Evolutionary conservation across 331 rosid genomes (phyloP).

Genomic region (Malus hybrid): DNA sequence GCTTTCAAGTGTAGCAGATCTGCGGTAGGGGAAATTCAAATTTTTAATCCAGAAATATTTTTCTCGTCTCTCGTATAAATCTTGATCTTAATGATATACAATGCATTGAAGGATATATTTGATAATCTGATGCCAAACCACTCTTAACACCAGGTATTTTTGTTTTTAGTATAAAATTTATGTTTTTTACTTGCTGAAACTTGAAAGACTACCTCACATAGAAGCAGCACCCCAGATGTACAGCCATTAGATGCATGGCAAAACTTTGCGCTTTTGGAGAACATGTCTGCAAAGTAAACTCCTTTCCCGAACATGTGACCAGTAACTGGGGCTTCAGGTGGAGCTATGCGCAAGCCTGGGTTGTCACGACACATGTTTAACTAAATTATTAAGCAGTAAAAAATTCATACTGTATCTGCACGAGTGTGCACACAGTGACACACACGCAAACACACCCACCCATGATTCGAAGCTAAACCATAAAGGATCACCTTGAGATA

Average conservation of each 20-base stretch:
- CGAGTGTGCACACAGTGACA: not conserved
- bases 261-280: constrained; percentile 96
- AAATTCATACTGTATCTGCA: not conserved
- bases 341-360: constrained; percentile 95
- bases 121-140: not conserved
- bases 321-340: constrained; percentile 91
- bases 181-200: not conserved
- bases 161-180: not conserved
- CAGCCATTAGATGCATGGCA: constrained; percentile 53
- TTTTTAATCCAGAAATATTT: not conserved
- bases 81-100: not conserved
- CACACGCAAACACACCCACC: not conserved
- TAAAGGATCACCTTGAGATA: constrained; percentile 79
- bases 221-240: constrained; percentile 73
- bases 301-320: constrained; percentile 99
- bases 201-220: constrained; percentile 75
- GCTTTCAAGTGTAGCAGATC: not conserved
- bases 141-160: not conserved
- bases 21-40: not conserved
- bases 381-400: constrained; percentile 2
- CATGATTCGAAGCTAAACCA: not conserved
- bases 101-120: not conserved
- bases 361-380: not conserved
- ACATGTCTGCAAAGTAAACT: constrained; percentile 95
- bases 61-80: not conserved